Percentiles rank a stretch among this genome's conserved stretches.
Evolutionary conservation across 305 asterid species (phyloP).

Genomic region (Solanum hybrid): DNA sequence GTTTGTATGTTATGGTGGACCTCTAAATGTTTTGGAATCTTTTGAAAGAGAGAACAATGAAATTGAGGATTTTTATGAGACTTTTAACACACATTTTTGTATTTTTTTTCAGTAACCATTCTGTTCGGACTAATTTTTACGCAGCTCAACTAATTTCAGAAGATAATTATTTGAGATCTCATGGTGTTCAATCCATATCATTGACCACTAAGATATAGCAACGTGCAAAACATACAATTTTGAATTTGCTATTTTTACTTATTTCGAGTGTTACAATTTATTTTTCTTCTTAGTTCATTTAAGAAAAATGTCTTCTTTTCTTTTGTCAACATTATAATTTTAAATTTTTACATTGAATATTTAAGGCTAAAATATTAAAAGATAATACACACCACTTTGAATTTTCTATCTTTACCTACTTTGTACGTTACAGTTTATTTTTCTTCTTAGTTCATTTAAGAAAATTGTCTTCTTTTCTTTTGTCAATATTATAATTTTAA

Average conservation of each 20-base stretch:
- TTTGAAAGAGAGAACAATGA: not conserved
- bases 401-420: not conserved
- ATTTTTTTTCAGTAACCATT: not conserved
- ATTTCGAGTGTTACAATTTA: not conserved
- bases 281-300: not conserved
- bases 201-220: not conserved
- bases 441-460: not conserved
- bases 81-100: not conserved
- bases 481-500: not conserved
- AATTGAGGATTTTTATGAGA: not conserved
- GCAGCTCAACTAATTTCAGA: accelerated
- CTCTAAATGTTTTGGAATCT: constrained; percentile 1
- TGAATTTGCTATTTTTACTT: not conserved
- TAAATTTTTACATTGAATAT: not conserved
- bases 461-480: not conserved
- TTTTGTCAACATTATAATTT: not conserved
- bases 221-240: not conserved
- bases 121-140: not conserved
- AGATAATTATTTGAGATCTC: not conserved
- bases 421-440: not conserved
- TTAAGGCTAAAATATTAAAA: not conserved
- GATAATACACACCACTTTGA: not conserved
- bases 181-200: not conserved
- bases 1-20: constrained; percentile 1
- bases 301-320: not conserved